Evolutionary conservation across 2,329 filamentous ascomycete genomes (phyloP).

Genomic region (Hymenoscyphus salicellus): DNA sequence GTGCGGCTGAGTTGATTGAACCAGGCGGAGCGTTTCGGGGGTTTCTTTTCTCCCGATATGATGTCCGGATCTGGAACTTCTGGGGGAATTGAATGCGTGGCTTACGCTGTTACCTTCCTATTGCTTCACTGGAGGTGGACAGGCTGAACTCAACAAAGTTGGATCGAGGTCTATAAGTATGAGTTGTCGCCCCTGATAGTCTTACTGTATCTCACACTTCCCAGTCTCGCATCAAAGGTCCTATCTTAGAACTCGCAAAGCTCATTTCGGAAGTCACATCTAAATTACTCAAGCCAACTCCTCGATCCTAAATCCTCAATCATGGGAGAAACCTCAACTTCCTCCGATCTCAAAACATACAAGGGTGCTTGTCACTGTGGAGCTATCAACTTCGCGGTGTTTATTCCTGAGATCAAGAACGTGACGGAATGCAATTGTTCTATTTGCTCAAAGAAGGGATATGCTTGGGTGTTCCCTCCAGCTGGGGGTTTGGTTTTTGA

Average conservation of each 20-base stretch:
- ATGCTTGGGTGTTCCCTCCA: conserved; percentile 40
- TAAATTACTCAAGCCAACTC: not conserved
- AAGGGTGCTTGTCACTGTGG: conserved; percentile 59
- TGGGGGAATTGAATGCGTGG: not conserved
- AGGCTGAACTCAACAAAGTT: too few species aligned
- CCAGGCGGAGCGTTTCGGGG: not conserved
- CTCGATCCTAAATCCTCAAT: not conserved
- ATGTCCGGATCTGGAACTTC: not conserved
- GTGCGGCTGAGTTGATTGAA: too few species aligned
- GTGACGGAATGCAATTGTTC: conserved; percentile 64
- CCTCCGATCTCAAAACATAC: conserved; percentile 34
- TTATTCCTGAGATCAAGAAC: conserved; percentile 56
- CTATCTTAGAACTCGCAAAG: not conserved
- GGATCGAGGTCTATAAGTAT: too few species aligned
- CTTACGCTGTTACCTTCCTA: not conserved
- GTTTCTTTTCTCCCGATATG: not conserved
- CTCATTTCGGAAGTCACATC: too few species aligned
- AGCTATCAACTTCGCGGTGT: conserved; percentile 50
- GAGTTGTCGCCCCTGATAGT: too few species aligned
- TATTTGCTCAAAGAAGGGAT: conserved; percentile 54
- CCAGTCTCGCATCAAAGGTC: too few species aligned
- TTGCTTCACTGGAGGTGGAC: not conserved
- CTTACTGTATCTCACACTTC: too few species aligned
- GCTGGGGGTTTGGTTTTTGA: conserved; percentile 42
- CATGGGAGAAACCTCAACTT: conserved; percentile 3